Conservation (phyloP, 371 early-diverging fungal species). For the Rhizopus sp. region DNA sequence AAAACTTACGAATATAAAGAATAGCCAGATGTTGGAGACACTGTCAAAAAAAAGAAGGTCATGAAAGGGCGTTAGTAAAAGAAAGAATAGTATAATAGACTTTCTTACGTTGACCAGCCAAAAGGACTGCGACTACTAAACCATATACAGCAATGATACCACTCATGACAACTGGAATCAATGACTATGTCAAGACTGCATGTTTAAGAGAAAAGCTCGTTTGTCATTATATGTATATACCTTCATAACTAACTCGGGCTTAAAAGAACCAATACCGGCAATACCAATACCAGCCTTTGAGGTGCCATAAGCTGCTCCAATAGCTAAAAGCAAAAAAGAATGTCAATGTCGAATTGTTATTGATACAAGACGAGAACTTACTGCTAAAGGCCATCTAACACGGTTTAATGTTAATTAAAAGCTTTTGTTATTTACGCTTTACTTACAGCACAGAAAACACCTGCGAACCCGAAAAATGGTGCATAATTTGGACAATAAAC, state of each 20-base stretch:
- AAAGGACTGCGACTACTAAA: conserved; percentile 82
- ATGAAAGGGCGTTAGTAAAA: background rate
- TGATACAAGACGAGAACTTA: conserved; percentile 17
- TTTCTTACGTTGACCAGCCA: conserved; percentile 71
- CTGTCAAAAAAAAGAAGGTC: conserved; percentile 45
- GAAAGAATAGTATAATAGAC: background rate
- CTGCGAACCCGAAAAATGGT: conserved; percentile 54
- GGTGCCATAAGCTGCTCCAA: conserved; percentile 94
- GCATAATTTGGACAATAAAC: conserved; percentile 51
- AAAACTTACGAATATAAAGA: conserved; percentile 44
- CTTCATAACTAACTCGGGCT: conserved; percentile 89
- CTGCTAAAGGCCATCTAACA: conserved; percentile 46
- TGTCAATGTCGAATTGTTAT: background rate
- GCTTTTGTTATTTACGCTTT: background rate
- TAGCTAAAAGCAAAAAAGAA: conserved; percentile 49
- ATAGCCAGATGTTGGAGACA: conserved; percentile 55
- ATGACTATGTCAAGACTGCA: conserved; percentile 36
- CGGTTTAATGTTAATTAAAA: conserved; percentile 3
- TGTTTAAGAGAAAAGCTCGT: background rate
- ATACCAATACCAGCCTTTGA: conserved; percentile 91
- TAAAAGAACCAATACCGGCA: conserved; percentile 84
- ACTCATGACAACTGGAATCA: conserved; percentile 92
- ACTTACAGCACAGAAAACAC: conserved; percentile 50
- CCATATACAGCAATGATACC: conserved; percentile 95
- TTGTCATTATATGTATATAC: conserved; percentile 20